A percentile compares a stretch with the other conserved stretches of the same genome.
Evolutionary conservation across 768 basidiomycete genomes (phyloP).

Genomic region (Termitomyces sp.): DNA sequence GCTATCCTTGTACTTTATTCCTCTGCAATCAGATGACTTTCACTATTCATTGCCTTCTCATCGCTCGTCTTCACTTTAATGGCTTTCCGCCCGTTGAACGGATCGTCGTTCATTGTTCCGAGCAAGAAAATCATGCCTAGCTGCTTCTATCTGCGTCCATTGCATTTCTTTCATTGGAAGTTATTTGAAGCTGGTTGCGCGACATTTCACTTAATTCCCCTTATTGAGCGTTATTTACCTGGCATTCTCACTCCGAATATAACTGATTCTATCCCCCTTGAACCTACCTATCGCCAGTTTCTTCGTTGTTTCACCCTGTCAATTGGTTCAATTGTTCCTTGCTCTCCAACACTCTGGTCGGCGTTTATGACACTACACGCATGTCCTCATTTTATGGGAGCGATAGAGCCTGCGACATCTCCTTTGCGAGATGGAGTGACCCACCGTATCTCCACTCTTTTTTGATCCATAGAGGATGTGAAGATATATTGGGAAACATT

Average conservation of each 20-base stretch:
- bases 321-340: conserved; percentile 1
- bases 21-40: conserved; percentile 15
- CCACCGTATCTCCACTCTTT: conserved; percentile 30
- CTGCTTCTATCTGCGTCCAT: conserved; percentile 33
- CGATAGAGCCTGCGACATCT: conserved; percentile 43
- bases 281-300: conserved; percentile 18
- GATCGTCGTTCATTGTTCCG: conserved; percentile 80
- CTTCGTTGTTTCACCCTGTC: not conserved
- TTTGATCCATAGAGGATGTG: conserved; percentile 24
- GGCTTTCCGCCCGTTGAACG: conserved; percentile 58
- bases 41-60: not conserved
- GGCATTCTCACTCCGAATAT: not conserved
- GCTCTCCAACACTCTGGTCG: conserved; percentile 99
- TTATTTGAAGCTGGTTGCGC: conserved; percentile 20
- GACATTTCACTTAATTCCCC: conserved; percentile 4
- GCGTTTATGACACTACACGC: conserved; percentile 64
- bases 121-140: conserved; percentile 53
- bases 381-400: conserved; percentile 97
- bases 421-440: conserved; percentile 22
- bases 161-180: conserved; percentile 18
- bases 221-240: conserved; percentile 3
- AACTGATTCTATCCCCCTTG: conserved; percentile 1
- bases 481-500: conserved; percentile 28
- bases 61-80: conserved; percentile 83
- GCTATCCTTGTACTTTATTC: conserved; percentile 14